A percentile compares a stretch with the other conserved stretches of the same genome.
Evolutionary conservation across 805 yeast species (phyloP).

Genomic region (Kluyveromyces nonfermentans): DNA sequence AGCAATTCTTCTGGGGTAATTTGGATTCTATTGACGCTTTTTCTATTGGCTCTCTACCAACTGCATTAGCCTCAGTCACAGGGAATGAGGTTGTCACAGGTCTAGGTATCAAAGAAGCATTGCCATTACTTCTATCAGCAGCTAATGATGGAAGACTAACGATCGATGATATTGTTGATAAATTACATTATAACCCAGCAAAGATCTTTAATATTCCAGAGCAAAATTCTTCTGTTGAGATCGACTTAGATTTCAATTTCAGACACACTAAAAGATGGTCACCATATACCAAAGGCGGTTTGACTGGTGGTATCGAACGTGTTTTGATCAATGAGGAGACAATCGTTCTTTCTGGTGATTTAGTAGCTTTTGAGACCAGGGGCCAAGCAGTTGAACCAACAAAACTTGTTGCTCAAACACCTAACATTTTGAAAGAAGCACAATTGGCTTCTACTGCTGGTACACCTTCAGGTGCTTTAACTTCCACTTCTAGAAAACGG

Average conservation of each 20-base stretch:
- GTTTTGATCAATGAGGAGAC: constrained; percentile 73
- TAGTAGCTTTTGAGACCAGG: constrained; percentile 47
- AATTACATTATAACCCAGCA: constrained; percentile 75
- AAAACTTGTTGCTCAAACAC: constrained; percentile 32
- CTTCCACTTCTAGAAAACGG: constrained; percentile 31
- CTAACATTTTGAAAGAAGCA: constrained; percentile 24
- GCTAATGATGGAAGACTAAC: constrained; percentile 66
- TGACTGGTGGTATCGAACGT: constrained; percentile 82
- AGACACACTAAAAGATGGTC: constrained; percentile 47
- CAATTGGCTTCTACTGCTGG: constrained; percentile 25
- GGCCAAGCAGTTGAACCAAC: constrained; percentile 50
- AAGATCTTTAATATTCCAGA: constrained; percentile 74
- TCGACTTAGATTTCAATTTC: constrained; percentile 56
- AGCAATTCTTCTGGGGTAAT: constrained; percentile 71
- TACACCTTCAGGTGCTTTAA: constrained; percentile 32
- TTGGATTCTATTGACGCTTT: constrained; percentile 72
- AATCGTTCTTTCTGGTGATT: constrained; percentile 73
- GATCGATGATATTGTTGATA: constrained; percentile 57
- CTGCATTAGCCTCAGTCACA: constrained; percentile 55
- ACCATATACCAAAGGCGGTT: constrained; percentile 43
- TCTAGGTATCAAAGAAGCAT: constrained; percentile 66
- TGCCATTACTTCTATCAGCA: constrained; percentile 76
- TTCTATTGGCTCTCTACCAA: constrained; percentile 75
- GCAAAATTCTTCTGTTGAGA: constrained; percentile 69
- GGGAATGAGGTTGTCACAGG: constrained; percentile 59